Evolutionary conservation across 169 alveolate species (phyloP).

Genomic region (Eimeria sp.): DNA sequence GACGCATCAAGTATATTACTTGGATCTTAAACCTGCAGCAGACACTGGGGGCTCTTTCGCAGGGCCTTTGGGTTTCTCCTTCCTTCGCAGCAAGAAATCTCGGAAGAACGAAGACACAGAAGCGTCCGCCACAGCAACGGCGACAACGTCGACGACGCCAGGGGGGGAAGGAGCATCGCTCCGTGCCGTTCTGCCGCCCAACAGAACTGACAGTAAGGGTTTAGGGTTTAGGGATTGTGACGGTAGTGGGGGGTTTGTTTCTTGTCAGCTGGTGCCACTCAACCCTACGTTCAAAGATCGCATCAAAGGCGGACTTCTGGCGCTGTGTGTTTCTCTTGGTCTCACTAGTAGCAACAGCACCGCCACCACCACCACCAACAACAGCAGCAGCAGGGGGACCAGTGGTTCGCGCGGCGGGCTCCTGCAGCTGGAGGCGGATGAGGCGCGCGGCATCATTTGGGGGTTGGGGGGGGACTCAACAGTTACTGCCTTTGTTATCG

Average conservation of each 20-base stretch:
- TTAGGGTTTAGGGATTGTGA: conserved; percentile 46
- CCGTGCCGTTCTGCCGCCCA: background rate
- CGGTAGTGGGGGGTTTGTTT: background rate
- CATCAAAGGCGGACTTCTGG: background rate
- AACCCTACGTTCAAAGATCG: background rate
- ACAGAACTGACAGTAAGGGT: background rate
- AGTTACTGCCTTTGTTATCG: conserved; percentile 14
- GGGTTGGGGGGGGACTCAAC: conserved; percentile 22
- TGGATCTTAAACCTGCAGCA: background rate
- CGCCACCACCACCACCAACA: conserved; percentile 30
- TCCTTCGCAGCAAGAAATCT: background rate
- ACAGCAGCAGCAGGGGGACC: background rate
- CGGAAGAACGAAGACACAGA: background rate
- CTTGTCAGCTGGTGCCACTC: background rate
- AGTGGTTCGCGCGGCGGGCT: background rate
- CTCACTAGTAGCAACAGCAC: background rate
- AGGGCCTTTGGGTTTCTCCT: background rate
- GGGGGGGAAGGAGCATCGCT: conserved; percentile 11
- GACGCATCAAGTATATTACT: background rate
- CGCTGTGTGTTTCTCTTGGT: background rate
- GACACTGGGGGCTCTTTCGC: background rate
- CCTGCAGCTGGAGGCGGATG: conserved; percentile 40
- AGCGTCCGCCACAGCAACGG: background rate
- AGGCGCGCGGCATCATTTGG: conserved; percentile 45
- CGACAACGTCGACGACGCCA: background rate